Evolutionary conservation across 2,329 filamentous ascomycete species (phyloP).

Genomic region (Diaporthe vaccinii): DNA sequence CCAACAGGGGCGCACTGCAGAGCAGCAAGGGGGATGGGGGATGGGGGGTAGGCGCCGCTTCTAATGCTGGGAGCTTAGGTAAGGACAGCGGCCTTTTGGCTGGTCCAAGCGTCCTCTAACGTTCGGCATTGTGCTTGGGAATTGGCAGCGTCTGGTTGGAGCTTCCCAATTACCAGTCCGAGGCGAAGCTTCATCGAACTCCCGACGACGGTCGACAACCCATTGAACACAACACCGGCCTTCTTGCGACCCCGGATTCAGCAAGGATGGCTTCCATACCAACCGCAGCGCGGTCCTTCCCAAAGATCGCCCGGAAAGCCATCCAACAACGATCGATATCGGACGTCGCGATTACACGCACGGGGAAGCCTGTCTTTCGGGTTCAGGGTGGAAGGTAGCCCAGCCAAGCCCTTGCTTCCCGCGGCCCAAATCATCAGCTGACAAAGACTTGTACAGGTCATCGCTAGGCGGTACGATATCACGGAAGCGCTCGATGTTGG

Average conservation of each 20-base stretch:
- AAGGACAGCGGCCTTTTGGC: not conserved
- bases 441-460: conserved; percentile 67
- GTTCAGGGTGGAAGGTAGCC: conserved; percentile 86
- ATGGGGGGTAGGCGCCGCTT: too few relatives aligned
- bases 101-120: conserved; percentile 37
- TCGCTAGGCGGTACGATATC: conserved; percentile 81
- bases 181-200: conserved; percentile 44
- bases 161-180: conserved; percentile 41
- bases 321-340: conserved; percentile 71
- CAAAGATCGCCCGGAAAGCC: conserved; percentile 60
- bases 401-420: conserved; percentile 54
- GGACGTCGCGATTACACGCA: conserved; percentile 93
- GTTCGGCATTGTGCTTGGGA: conserved; percentile 40
- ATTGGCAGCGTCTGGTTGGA: conserved; percentile 41
- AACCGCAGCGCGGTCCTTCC: conserved; percentile 67
- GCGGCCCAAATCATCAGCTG: conserved; percentile 41
- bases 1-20: conserved; percentile 2
- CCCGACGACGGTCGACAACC: conserved; percentile 43
- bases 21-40: not conserved
- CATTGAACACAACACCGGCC: conserved; percentile 48
- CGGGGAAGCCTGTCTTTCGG: conserved; percentile 94
- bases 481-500: not conserved
- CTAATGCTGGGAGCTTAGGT: conserved; percentile 28
- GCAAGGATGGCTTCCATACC: conserved; percentile 70
- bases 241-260: conserved; percentile 50